Base-by-base conservation (phyloP, 202 grass and related monocot genomes). In the Panicum virgatum region DNA sequence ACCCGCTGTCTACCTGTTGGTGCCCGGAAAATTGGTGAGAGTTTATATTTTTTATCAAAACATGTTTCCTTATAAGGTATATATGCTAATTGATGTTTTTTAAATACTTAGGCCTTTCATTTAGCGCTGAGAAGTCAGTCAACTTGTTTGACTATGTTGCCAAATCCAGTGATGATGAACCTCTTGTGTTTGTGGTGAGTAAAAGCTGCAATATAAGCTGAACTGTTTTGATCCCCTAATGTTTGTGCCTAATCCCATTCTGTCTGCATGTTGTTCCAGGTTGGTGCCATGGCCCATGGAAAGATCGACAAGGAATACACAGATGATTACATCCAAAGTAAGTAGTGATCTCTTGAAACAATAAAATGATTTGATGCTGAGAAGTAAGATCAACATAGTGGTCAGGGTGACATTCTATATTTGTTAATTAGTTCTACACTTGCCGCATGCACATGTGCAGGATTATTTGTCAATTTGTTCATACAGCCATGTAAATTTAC, bases 251-350 rank as follows among this genome's bases (percentile, higher is more conserved):
- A 66, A 76, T 40, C 60, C 44, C 29, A 47, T 84, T 36, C 5
- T 70, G 36, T 69, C 58, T 78, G 20, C 59, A 58, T 15, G 57
- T 85, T 73, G 34, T 73, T 87, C 78, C 58, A 98, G 96, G 96
- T 98, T 63, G 96, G 96, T 57, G 96, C 96, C 20, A 98, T 95
- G 96, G 92, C 96, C 40, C 96, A 95, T 73, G 96, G 96, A 80
- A 88, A 90, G 88, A 91, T 98, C 46, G 88, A 92, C 46, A 98
- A 88, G 32, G 92, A 95, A 78, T 86, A 90, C 58, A 73, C 86
- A 64, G 92, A 98, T 91, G 96, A 98, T 83, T 95, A 93, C 58
- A 88, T 98, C 83, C 91, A 94, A 65, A 95, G 96, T 98, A 88
- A 91, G 92, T 85, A 68, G 34, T 59, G 15, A n/a, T 73, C 22